Evolutionary conservation across 2,329 filamentous ascomycete genomes (phyloP), one percentile per base, ranked within the genome.

Genomic region (Trichoderma lentiforme): DNA sequence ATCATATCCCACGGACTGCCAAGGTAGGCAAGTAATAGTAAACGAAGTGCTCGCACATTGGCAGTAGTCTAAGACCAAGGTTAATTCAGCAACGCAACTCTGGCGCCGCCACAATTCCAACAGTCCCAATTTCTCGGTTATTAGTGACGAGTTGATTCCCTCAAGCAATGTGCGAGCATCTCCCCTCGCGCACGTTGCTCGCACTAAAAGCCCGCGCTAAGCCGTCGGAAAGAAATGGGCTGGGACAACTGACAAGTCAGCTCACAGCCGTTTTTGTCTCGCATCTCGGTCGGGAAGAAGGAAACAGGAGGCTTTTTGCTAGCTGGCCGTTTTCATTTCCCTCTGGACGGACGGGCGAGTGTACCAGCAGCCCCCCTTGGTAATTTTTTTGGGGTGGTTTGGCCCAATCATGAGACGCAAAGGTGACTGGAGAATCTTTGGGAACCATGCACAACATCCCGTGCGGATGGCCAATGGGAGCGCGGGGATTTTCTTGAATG

Each of bases 361-460:
- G 36, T 18, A 18, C 15, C 36, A 21, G 47, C 5, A 30, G 7
- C 6, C 53, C 28, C 36, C 28, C 24, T 61, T 69, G 30, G 56
- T 3, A 53, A 6, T 53, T 24, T 24, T 26, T 26, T 43, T 7
- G 15, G 24, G 12, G 18, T 2, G 15, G 1, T 39, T 3, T 61
- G 12, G 15, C 4, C 57, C 15, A 53, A 61, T 66, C 63, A 66
- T 7, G 47, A 26, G 47, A n/a, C 47, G 30, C 43, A 57, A 57
- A 24, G 47, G 8, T 21, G 30, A n/a, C 47, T 36, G 63, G 63
- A 66, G 63, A 69, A 6, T 24, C 1, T n/a, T 6, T 30, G 9
- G 28, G 36, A 28, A 9, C 21, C 26, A 69, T 68, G 66, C 66
- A 62, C 56, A 34, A 34, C 66, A 69, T 69, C 56, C 66, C 34